phyloP scores from a whole-genome alignment of 176 grass and related monocot species.

The Hyparrhenia diplandra region DNA sequence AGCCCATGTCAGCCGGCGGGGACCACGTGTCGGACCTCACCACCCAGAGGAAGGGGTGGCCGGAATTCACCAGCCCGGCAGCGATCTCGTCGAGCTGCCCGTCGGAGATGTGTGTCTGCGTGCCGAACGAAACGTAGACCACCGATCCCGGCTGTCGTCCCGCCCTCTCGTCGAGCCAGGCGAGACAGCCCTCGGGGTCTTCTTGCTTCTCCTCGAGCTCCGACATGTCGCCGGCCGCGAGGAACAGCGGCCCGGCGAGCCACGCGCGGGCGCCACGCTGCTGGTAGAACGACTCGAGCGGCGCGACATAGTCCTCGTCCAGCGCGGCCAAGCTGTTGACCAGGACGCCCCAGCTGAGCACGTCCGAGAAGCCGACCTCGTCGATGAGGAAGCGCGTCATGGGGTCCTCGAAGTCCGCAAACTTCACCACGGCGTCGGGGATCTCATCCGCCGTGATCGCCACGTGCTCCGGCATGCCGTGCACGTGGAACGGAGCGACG shows the following conservation, averaged over 20 bases:
- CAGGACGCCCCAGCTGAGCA: conserved; percentile 33
- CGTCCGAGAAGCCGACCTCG: conserved; percentile 10
- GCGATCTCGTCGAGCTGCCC: conserved; percentile 58
- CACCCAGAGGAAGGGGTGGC: no score
- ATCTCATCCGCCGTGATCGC: conserved; percentile 34
- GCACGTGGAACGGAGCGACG: conserved; percentile 21
- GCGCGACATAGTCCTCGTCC: conserved; percentile 30
- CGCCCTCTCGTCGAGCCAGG: no score
- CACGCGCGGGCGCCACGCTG: conserved; percentile 13
- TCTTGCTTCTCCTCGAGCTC: no score
- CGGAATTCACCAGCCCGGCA: conserved; percentile 35
- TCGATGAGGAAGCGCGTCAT: conserved; percentile 21
- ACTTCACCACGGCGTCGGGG: not conserved
- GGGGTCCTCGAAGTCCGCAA: conserved; percentile 27
- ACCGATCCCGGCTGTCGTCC: conserved; percentile 14
- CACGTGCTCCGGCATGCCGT: conserved; percentile 42
- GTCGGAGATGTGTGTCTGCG: conserved; percentile 35
- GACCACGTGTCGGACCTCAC: no score
- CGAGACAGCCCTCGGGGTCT: no score
- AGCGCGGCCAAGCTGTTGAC: conserved; percentile 50
- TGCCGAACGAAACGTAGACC: conserved; percentile 70
- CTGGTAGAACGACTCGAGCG: conserved; percentile 37
- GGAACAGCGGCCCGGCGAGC: conserved; percentile 36
- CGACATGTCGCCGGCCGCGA: not conserved
- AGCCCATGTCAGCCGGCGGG: no score